Evolutionary conservation across 345 rosid genomes (phyloP), one percentile per base, ranked within the genome.

Genomic region (Linum lewisii): DNA sequence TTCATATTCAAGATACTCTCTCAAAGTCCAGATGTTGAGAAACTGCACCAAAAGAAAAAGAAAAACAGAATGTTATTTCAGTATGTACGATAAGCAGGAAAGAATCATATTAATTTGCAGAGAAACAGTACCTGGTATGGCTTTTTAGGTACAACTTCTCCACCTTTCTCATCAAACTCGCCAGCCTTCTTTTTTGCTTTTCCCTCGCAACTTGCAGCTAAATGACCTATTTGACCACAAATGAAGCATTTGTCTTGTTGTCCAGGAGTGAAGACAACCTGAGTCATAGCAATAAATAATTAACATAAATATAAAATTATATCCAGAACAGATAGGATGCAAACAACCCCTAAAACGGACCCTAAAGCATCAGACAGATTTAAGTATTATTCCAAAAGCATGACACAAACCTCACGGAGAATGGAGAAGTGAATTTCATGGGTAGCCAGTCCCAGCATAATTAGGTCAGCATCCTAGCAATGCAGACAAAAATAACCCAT

Each of bases 191-290:
- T 81, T 78, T 93, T 93, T 8, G 77, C 83, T 75, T 87, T 85
- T 63, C 99, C 99, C 73, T 87, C 85, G 66, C 99, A 93, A 70
- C 63, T 38, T 68, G 99, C 77, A 4, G 97, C 95, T 62, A 85
- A 60, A 80, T 93, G 99, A 50, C 99, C 99, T 76, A 84, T 69
- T 62, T 93, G 99, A 72, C 97, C 99, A 71, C 99, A 93, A 54
- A 87, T 58, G 75, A 93, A 87, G 82, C 99, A 93, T 74, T 79
- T 86, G 77, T 81, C 91, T 72, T 85, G 82, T 64, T 82, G 81
- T 54, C 91, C 91, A 51, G 88, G 88, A 50, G 74, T 69, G 57
- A 85, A 81, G 56, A 93, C 91, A 77, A 93, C 64, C 99, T 93
- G 68, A 51, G 60, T 3, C n/a, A 5, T 18, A 45, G 7, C 36